phyloP scores from a whole-genome alignment of 2,329 filamentous ascomycete genomes.

The Alternaria ventricosa region DNA sequence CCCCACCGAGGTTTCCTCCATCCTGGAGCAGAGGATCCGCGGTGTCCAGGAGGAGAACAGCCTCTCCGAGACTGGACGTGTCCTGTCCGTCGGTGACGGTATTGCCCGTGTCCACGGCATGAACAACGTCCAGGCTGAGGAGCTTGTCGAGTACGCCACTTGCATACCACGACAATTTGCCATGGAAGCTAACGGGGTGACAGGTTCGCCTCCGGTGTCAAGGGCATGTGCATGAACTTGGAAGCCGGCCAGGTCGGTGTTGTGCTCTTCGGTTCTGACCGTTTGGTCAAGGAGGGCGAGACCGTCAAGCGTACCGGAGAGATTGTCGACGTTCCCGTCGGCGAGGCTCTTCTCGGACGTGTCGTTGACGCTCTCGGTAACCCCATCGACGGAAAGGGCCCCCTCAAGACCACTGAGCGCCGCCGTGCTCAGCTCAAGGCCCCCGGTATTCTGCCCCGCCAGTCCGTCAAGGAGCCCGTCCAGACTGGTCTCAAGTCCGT shows the following conservation, averaged over 20 bases:
- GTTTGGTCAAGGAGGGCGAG: conserved; percentile 99
- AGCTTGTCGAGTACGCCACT: conserved; percentile 93
- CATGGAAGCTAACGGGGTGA: conserved; percentile 35
- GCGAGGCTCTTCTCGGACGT: conserved; percentile 91
- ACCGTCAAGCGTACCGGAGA: conserved; percentile 99
- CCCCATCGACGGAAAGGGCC: conserved; percentile 99
- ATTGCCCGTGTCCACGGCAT: conserved; percentile 99
- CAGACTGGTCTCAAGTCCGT: conserved; percentile 99
- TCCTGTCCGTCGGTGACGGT: conserved; percentile 99
- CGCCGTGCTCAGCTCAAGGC: conserved; percentile 99
- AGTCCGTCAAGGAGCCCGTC: conserved; percentile 96
- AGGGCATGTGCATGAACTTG: conserved; percentile 99
- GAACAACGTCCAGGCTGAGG: conserved; percentile 99
- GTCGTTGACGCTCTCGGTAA: conserved; percentile 98
- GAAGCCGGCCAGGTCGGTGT: conserved; percentile 99
- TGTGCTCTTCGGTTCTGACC: conserved; percentile 99
- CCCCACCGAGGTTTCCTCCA: conserved; percentile 98
- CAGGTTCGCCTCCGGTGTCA: conserved; percentile 99
- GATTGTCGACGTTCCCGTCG: conserved; percentile 98
- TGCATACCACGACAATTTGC: conserved; percentile 12
- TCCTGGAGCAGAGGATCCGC: conserved; percentile 98
- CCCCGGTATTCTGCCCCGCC: conserved; percentile 95
- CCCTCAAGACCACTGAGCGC: conserved; percentile 88
- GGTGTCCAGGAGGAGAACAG: conserved; percentile 96
- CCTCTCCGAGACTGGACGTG: conserved; percentile 98